phyloP scores from a whole-genome alignment of 768 basidiomycete species.

The Boletus subcaerulescens region DNA sequence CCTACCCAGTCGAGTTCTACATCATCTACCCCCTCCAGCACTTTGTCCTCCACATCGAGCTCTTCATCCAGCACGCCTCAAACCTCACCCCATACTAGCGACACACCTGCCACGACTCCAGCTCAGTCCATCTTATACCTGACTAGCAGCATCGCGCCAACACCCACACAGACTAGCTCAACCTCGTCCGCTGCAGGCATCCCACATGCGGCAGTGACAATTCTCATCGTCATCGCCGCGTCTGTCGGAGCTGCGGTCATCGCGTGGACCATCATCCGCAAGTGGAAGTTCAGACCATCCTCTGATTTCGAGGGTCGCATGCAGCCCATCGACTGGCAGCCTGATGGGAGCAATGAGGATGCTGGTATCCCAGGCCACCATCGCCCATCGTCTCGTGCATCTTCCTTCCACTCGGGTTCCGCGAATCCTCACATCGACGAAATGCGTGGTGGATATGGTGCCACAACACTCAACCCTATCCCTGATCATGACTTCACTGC shows the following conservation, averaged over 20 bases:
- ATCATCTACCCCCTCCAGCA: conserved; percentile 16
- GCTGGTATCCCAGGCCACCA: conserved; percentile 44
- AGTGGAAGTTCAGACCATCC: conserved; percentile 86
- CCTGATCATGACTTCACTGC: conserved; percentile 80
- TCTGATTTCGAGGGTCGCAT: conserved; percentile 79
- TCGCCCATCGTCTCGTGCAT: conserved; percentile 54
- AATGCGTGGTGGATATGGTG: conserved; percentile 28
- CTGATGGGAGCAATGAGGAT: conserved; percentile 47
- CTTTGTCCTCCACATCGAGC: conserved; percentile 16
- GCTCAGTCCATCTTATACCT: conserved; percentile 53
- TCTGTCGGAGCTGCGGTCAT: conserved; percentile 66
- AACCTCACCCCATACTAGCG: conserved; percentile 15
- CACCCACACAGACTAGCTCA: conserved; percentile 22
- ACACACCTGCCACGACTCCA: conserved; percentile 33
- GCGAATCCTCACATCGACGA: conserved; percentile 36
- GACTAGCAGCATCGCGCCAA: conserved; percentile 15
- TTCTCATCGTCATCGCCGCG: conserved; percentile 68
- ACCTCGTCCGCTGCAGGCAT: conserved; percentile 35
- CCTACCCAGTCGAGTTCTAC: conserved; percentile 17
- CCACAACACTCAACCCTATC: conserved; percentile 39
- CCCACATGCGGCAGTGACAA: conserved; percentile 47
- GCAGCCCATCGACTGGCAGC: conserved; percentile 87
- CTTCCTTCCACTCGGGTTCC: conserved; percentile 64
- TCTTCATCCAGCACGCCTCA: conserved; percentile 13
- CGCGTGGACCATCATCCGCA: conserved; percentile 88